These are phyloP conservation scores for Fusarium dimerum DNA, from an alignment of 2,329 filamentous ascomycete species.

Conservation along the genomic window DNA sequence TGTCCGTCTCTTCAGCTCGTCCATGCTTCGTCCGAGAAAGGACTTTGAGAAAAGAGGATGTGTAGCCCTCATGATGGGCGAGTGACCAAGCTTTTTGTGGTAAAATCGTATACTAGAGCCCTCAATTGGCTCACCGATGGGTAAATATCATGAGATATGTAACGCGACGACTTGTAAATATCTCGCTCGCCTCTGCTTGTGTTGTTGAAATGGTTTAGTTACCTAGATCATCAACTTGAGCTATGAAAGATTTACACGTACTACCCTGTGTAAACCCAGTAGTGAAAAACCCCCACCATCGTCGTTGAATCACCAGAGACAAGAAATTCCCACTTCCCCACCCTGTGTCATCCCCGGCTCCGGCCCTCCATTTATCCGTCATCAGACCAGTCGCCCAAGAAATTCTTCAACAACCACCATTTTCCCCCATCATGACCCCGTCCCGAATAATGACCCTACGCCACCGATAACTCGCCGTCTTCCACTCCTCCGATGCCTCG, in stretches of 20 bases:
- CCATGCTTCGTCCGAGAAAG: conserved; percentile 59
- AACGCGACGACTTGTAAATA: neutral
- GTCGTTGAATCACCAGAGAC: neutral
- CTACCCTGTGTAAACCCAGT: conserved; percentile 10
- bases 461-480: conserved; percentile 22
- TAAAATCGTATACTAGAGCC: conserved; percentile 18
- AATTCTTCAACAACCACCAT: conserved; percentile 25
- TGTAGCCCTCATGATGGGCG: conserved; percentile 49
- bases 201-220: neutral
- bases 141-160: conserved; percentile 22
- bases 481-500: conserved; percentile 17
- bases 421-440: conserved; percentile 7
- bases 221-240: neutral
- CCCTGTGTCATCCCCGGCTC: neutral
- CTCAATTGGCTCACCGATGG: conserved; percentile 32
- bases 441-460: conserved; percentile 28
- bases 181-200: neutral
- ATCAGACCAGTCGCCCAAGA: conserved; percentile 22
- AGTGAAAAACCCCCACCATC: neutral
- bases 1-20: conserved; percentile 60
- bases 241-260: conserved; percentile 10
- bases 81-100: neutral
- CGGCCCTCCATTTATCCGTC: conserved; percentile 24
- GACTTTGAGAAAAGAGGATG: conserved; percentile 47
- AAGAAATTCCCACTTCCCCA: neutral